Percentiles rank a stretch among this genome's conserved stretches.
phyloP scores from a whole-genome alignment of 73 alveolate genomes.

The Stentor coeruleus region DNA sequence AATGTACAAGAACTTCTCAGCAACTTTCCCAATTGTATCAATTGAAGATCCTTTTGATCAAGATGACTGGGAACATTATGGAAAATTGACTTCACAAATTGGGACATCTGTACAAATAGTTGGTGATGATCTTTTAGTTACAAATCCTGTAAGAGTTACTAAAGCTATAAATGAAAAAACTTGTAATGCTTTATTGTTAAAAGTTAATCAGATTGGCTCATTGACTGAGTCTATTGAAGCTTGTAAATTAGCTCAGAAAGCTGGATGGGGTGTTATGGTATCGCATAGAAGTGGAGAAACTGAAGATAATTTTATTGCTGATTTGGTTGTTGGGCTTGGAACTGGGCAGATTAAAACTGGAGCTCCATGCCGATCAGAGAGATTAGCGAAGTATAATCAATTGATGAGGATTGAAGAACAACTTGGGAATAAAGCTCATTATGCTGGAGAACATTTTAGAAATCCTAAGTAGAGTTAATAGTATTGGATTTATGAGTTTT shows the following conservation, averaged over 20 bases:
- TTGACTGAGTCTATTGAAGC: conserved; percentile 96
- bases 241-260: conserved; percentile 71
- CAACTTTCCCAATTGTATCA: conserved; percentile 90
- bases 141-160: conserved; percentile 88
- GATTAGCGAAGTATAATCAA: conserved; percentile 96
- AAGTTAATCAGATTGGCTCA: conserved; percentile 94
- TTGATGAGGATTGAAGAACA: conserved; percentile 95
- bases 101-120: conserved; percentile 84
- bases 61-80: conserved; percentile 82
- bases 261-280: conserved; percentile 83
- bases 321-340: conserved; percentile 92
- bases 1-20: conserved; percentile 61
- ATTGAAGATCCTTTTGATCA: conserved; percentile 98
- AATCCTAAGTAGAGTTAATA: too few species aligned
- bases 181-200: conserved; percentile 92
- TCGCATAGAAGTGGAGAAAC: conserved; percentile 98
- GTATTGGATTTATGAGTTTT: too few species aligned
- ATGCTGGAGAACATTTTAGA: conserved; percentile 88
- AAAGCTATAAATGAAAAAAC: conserved; percentile 79
- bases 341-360: conserved; percentile 98
- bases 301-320: conserved; percentile 96
- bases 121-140: conserved; percentile 96
- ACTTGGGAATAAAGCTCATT: conserved; percentile 88
- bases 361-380: conserved; percentile 98
- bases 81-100: conserved; percentile 54